Base-by-base conservation (phyloP, 2,329 filamentous ascomycete species). In the Colletotrichum viniferum region DNA sequence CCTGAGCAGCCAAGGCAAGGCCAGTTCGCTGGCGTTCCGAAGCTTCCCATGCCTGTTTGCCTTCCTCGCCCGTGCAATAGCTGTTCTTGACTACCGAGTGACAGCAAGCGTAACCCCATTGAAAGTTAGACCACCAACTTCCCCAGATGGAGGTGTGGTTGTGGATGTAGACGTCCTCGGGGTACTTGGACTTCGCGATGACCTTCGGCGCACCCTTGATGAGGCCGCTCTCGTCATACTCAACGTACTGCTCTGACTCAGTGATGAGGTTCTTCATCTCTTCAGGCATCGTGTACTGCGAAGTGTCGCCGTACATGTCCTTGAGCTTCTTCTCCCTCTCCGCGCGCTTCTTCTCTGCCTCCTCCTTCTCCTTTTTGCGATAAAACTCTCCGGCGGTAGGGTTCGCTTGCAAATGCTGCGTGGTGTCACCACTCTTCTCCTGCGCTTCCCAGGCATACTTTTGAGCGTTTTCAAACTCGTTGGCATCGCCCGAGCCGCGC, bases 71-170 rank as follows among this genome's bases (percentile, higher is more conserved):
- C 0, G 96, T 98, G 84, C 97, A 99, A 81, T 98, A 99, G 81
- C 96, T 98, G 85, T 99, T 98, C 86, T 98, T 98, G 77, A 98
- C 91, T 26, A 92, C 93, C 0, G 96, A 98, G 83, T 97, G 96
- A 87, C 97, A 99, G 84, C 97, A 99, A 26, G 94, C 91, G 84
- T 98, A 99, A 2, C 97, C 97, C 97, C 97, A 99, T 84, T 94
- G 91, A 86, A 98, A 98, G 81, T 95, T 93, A 69, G 92, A 91
- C 97, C 97, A 99, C 97, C 97, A 99, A 81, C 96, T 98, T 64
- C 97, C 97, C 95, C 96, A 99, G 4, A 98, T 93, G 0, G 94
- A 93, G 4, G 92, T 95, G 85, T 99, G 97, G 81, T 99, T 99
- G 87, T 98, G 96, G 83, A 94, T 90, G 69, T 94, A 87, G 1